These are phyloP conservation scores for Tolypocladium inflatum DNA, from an alignment of 2,329 filamentous ascomycete species.

Conservation along the genomic window DNA sequence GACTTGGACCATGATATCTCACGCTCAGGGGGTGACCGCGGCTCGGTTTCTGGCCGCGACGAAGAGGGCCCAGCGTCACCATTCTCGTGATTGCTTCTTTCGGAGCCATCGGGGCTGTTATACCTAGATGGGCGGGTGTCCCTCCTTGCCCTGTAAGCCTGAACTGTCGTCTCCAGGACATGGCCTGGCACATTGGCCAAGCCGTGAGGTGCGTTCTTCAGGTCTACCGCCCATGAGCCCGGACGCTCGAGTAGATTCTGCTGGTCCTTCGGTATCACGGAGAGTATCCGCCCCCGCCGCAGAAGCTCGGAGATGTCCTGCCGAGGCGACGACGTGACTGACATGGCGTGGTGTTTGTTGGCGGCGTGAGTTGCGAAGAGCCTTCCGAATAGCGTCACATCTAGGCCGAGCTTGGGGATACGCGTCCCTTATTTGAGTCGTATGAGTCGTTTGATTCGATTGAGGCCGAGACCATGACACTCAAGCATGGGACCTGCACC, in stretches of 20 bases:
- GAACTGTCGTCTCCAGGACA: constrained; percentile 22
- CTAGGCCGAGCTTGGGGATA: not conserved
- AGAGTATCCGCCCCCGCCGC: constrained; percentile 13
- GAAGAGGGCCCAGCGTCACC: not conserved
- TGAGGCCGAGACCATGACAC: not conserved
- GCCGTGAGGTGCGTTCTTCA: constrained; percentile 13
- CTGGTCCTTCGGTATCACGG: constrained; percentile 29
- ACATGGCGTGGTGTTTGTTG: constrained; percentile 11
- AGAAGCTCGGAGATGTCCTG: constrained; percentile 15
- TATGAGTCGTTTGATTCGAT: not conserved
- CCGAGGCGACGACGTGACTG: constrained; percentile 11
- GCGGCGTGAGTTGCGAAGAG: not conserved
- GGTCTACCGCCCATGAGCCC: constrained; percentile 25
- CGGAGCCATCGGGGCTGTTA: not conserved
- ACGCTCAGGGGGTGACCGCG: constrained; percentile 1
- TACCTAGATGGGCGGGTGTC: not conserved
- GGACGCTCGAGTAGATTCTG: constrained; percentile 21
- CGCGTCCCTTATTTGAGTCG: not conserved
- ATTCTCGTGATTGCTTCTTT: not conserved
- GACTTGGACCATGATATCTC: constrained; percentile 13
- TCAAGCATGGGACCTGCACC: not conserved
- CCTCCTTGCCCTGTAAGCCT: constrained; percentile 8
- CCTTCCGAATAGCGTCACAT: not conserved
- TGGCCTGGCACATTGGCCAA: constrained; percentile 23
- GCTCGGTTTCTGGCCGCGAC: not conserved